Evolutionary conservation across 768 basidiomycete genomes (phyloP).

Genomic region (Boletus rex-veris): DNA sequence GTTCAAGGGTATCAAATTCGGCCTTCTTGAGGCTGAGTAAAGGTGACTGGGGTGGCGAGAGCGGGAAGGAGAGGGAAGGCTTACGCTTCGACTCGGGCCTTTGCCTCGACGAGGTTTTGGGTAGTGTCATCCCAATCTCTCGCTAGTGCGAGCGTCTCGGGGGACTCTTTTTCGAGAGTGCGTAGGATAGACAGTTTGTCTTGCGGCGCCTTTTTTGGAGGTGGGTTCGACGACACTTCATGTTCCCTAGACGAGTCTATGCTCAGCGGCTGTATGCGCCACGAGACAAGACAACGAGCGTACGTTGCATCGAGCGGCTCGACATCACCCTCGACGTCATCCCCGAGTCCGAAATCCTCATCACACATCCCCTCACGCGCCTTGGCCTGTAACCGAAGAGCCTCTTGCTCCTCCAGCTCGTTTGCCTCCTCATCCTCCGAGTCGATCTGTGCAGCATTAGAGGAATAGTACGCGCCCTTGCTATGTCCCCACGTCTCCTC

Average conservation of each 20-base stretch:
- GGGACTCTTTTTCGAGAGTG: constrained; percentile 69
- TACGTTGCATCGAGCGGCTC: constrained; percentile 31
- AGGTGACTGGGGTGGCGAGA: background rate
- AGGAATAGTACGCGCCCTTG: constrained; percentile 81
- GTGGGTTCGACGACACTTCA: background rate
- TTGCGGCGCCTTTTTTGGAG: constrained; percentile 35
- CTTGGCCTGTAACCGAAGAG: constrained; percentile 73
- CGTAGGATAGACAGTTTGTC: constrained; percentile 61
- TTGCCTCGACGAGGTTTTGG: constrained; percentile 47
- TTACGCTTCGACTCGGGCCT: constrained; percentile 54
- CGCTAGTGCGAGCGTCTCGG: constrained; percentile 76
- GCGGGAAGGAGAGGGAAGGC: constrained; percentile 11
- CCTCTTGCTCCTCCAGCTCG: constrained; percentile 86
- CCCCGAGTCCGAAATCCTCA: constrained; percentile 81
- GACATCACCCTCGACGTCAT: constrained; percentile 41
- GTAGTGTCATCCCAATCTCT: constrained; percentile 81
- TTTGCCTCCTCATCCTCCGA: constrained; percentile 88
- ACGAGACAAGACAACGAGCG: background rate
- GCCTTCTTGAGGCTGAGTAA: constrained; percentile 45
- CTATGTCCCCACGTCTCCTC: constrained; percentile 78
- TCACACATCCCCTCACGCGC: constrained; percentile 66
- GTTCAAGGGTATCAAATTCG: constrained; percentile 49
- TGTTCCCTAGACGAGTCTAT: constrained; percentile 14
- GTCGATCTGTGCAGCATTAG: constrained; percentile 75
- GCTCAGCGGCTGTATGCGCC: constrained; percentile 3